phyloP scores from a whole-genome alignment of 108 stramenopile genomes.

The Schizochytrium sp. region DNA sequence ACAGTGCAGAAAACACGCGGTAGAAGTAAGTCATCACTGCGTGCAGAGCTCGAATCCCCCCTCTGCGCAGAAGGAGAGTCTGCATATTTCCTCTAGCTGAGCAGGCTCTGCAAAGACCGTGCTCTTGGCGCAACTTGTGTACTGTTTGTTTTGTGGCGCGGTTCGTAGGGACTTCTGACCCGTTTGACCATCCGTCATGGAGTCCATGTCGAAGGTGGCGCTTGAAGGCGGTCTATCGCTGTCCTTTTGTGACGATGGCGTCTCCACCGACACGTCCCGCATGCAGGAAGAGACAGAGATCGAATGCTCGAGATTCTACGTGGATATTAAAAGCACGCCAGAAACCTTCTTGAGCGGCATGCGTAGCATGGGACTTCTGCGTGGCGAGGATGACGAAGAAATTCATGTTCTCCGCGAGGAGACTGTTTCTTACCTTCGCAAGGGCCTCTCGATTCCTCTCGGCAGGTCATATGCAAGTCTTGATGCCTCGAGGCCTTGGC shows the following conservation, averaged over 20 bases:
- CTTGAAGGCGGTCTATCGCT: slow-evolving; percentile 9
- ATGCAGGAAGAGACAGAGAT: slow-evolving; percentile 80
- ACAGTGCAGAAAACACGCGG: too few relatives aligned
- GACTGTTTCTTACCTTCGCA: slow-evolving; percentile 72
- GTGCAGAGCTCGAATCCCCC: too few relatives aligned
- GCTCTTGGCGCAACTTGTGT: too few relatives aligned
- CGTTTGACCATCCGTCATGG: background rate
- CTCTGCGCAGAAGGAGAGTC: too few relatives aligned
- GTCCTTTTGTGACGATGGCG: slow-evolving; percentile 5
- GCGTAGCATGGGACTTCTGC: slow-evolving; percentile 66
- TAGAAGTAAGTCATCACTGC: too few relatives aligned
- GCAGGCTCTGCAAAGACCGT: too few relatives aligned
- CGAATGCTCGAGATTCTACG: slow-evolving; percentile 84
- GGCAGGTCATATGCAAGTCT: slow-evolving; percentile 82
- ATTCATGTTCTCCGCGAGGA: slow-evolving; percentile 74
- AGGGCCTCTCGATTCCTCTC: slow-evolving; percentile 64
- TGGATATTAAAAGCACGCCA: slow-evolving; percentile 75
- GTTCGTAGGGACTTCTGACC: too few relatives aligned
- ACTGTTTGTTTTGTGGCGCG: too few relatives aligned
- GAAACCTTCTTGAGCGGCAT: slow-evolving; percentile 76
- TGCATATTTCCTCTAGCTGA: too few relatives aligned
- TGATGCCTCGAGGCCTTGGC: slow-evolving; percentile 96
- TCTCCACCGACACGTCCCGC: slow-evolving; percentile 70
- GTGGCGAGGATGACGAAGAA: slow-evolving; percentile 72
- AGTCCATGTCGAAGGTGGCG: background rate